Evolutionary conservation across 2,329 filamentous ascomycete species (phyloP).

Genomic region (Plenodomus tracheiphilus): DNA sequence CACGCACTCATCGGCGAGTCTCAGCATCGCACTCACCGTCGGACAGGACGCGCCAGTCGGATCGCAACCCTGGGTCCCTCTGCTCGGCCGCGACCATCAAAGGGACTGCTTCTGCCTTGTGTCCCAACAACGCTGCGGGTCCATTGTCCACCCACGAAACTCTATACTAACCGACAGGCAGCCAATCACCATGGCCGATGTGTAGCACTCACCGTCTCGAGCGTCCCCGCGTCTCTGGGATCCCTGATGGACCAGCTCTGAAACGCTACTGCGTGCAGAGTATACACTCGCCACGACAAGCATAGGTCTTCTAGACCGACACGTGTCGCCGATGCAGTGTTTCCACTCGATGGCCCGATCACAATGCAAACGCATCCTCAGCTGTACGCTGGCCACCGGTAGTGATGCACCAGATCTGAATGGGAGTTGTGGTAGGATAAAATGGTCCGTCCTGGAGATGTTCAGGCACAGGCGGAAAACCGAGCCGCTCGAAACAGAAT

Average conservation of each 20-base stretch:
- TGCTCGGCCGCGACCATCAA: slow-evolving; percentile 18
- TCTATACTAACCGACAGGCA: slow-evolving; percentile 14
- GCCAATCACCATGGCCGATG: slow-evolving; percentile 23
- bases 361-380: slow-evolving; percentile 32
- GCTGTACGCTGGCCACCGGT: slow-evolving; percentile 22
- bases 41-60: slow-evolving; percentile 23
- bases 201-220: slow-evolving; percentile 22
- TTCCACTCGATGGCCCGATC: slow-evolving; percentile 10
- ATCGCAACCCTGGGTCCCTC: slow-evolving; percentile 9
- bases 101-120: slow-evolving; percentile 13
- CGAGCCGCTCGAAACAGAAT: slow-evolving; percentile 38
- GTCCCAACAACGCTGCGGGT: slow-evolving; percentile 15
- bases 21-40: slow-evolving; percentile 21
- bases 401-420: slow-evolving; percentile 58
- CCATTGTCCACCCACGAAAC: slow-evolving; percentile 19
- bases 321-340: slow-evolving; percentile 20
- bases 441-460: slow-evolving; percentile 64
- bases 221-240: slow-evolving; percentile 4
- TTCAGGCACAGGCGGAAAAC: slow-evolving; percentile 37
- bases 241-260: not conserved
- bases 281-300: slow-evolving; percentile 4
- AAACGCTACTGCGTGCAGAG: not conserved
- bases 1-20: not conserved
- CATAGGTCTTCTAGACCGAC: slow-evolving; percentile 18
- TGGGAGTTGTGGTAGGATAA: slow-evolving; percentile 63